phyloP scores from a whole-genome alignment of 2,329 filamentous ascomycete species.

The Dothideomycetes sp. region DNA sequence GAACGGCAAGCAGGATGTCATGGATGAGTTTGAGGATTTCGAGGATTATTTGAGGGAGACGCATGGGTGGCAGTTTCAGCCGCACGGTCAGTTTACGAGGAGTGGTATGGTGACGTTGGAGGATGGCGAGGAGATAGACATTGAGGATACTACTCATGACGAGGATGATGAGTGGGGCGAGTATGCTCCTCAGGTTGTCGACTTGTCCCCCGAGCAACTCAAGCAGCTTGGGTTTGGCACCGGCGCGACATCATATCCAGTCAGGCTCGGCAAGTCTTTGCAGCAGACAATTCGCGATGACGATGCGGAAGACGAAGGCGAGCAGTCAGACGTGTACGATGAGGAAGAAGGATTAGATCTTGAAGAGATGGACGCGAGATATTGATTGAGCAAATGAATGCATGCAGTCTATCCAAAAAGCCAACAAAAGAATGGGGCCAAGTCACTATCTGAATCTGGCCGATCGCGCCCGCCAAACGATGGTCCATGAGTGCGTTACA shows the following conservation, averaged over 20 bases:
- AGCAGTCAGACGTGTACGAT: constrained; percentile 8
- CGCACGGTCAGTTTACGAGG: constrained; percentile 36
- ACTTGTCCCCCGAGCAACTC: constrained; percentile 35
- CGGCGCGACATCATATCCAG: constrained; percentile 14
- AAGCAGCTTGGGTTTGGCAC: constrained; percentile 22
- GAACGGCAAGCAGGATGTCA: constrained; percentile 31
- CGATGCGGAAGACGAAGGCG: constrained; percentile 6
- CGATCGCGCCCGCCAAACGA: too few species aligned
- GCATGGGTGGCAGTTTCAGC: constrained; percentile 48
- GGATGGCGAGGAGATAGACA: constrained; percentile 51
- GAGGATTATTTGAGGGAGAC: constrained; percentile 42
- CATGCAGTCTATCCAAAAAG: too few species aligned
- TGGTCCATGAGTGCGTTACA: too few species aligned
- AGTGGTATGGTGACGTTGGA: constrained; percentile 50
- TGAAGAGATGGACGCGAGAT: constrained; percentile 10
- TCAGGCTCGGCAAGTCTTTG: constrained; percentile 8
- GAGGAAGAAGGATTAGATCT: constrained; percentile 14
- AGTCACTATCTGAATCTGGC: too few species aligned
- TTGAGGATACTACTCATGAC: constrained; percentile 39
- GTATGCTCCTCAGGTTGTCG: constrained; percentile 51
- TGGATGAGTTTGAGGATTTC: constrained; percentile 43
- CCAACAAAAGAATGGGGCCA: too few species aligned
- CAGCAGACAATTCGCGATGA: constrained; percentile 12
- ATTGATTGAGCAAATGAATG: constrained; percentile 2
- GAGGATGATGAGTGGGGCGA: constrained; percentile 55